Conservation (phyloP, 2,329 filamentous ascomycete species). For the Fusarium austroafricanum region DNA sequence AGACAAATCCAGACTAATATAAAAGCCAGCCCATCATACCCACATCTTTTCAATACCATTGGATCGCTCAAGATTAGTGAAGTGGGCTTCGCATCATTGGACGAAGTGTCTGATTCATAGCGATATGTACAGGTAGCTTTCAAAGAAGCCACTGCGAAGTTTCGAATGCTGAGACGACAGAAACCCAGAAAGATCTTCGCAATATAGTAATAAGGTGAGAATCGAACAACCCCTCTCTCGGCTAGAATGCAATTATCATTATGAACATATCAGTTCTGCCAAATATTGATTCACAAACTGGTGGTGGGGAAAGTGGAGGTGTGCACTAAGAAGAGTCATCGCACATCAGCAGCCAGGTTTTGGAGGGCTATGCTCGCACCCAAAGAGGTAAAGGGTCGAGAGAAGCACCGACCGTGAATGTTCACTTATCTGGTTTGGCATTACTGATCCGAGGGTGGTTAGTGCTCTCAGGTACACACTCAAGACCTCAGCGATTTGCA, state of each 20-base stretch:
- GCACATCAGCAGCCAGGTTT: conserved; percentile 40
- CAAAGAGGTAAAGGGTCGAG: conserved; percentile 27
- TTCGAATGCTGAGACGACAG: conserved; percentile 12
- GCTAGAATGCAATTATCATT: conserved; percentile 19
- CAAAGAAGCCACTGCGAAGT: conserved; percentile 6
- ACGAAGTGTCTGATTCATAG: background rate
- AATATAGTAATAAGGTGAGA: conserved; percentile 20
- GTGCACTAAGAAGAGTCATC: conserved; percentile 44
- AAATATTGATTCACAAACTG: conserved; percentile 29
- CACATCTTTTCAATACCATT: conserved; percentile 17
- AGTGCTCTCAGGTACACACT: conserved; percentile 10
- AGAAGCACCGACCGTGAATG: conserved; percentile 15
- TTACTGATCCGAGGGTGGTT: background rate
- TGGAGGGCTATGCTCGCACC: conserved; percentile 29
- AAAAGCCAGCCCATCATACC: conserved; percentile 25
- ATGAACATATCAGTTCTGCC: conserved; percentile 21
- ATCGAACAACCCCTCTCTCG: background rate
- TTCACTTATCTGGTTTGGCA: conserved; percentile 13
- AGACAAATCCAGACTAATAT: conserved; percentile 26
- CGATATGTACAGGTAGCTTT: background rate
- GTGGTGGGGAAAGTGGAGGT: conserved; percentile 42
- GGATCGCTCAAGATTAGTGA: conserved; percentile 3
- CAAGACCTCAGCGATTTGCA: conserved; percentile 9
- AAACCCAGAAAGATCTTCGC: background rate
- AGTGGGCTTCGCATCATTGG: conserved; percentile 24